A percentile compares a stretch with the other conserved stretches of the same genome.
Evolutionary conservation across 2,329 filamentous ascomycete species (phyloP).

Genomic region (Fusarium odoratissimum): DNA sequence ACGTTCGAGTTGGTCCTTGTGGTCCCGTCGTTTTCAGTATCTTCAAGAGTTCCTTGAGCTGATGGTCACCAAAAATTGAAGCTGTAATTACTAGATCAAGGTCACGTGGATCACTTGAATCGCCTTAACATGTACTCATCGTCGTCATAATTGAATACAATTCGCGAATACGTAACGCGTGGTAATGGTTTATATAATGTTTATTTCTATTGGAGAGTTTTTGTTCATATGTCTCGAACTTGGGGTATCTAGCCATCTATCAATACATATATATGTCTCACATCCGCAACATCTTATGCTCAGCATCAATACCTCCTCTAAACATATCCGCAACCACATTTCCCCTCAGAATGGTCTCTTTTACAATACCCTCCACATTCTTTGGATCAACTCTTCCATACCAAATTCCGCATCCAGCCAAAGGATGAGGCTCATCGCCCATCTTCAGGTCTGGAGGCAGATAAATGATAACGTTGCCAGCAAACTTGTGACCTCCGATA

Average conservation of each 20-base stretch:
- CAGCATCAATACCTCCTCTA: slow-evolving; percentile 72
- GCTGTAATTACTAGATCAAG: background rate
- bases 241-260: slow-evolving; percentile 27
- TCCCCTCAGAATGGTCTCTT: slow-evolving; percentile 75
- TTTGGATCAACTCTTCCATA: slow-evolving; percentile 81
- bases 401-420: slow-evolving; percentile 82
- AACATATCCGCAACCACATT: slow-evolving; percentile 78
- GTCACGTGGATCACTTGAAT: slow-evolving; percentile 37
- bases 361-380: slow-evolving; percentile 80
- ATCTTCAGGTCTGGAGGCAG: slow-evolving; percentile 67
- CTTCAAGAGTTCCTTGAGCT: background rate
- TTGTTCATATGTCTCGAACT: background rate
- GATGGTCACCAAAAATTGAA: slow-evolving; percentile 2
- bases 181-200: background rate
- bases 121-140: background rate
- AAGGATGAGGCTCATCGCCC: slow-evolving; percentile 61
- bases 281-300: slow-evolving; percentile 64
- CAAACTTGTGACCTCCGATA: slow-evolving; percentile 87
- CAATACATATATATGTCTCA: slow-evolving; percentile 32
- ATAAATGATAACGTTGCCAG: slow-evolving; percentile 86
- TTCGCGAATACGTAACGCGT: background rate
- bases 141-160: background rate
- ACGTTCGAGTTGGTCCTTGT: background rate
- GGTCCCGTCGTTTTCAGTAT: background rate
- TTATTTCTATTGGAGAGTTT: background rate